Evolutionary conservation across 2,329 filamentous ascomycete genomes (phyloP).

Genomic region (Neonectria punicea): DNA sequence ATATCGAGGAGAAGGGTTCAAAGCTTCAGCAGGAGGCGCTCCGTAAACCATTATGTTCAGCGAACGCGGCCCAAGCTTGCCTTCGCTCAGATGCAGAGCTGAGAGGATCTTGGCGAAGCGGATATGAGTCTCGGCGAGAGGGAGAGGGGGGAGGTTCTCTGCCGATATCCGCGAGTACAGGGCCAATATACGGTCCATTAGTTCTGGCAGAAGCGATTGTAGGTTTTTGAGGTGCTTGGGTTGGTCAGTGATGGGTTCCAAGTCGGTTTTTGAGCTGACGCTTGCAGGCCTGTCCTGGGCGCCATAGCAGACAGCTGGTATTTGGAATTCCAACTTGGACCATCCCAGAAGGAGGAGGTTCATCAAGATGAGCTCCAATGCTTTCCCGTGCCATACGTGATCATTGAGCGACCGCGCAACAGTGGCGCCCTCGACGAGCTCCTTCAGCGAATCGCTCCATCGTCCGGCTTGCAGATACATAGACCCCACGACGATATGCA

Average conservation of each 20-base stretch:
- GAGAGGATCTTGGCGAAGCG: slow-evolving; percentile 77
- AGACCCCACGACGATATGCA: slow-evolving; percentile 82
- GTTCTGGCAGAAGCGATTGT: slow-evolving; percentile 73
- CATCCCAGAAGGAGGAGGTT: slow-evolving; percentile 86
- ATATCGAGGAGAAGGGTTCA: slow-evolving; percentile 66
- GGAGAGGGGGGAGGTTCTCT: slow-evolving; percentile 76
- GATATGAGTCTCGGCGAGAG: slow-evolving; percentile 78
- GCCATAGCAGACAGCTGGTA: slow-evolving; percentile 68
- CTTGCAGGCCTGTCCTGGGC: slow-evolving; percentile 58
- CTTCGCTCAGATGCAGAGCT: slow-evolving; percentile 72
- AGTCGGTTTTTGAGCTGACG: slow-evolving; percentile 47
- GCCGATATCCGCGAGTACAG: slow-evolving; percentile 77
- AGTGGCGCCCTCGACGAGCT: slow-evolving; percentile 82
- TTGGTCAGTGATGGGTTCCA: slow-evolving; percentile 53
- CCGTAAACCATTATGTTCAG: slow-evolving; percentile 75
- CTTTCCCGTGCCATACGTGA: slow-evolving; percentile 97
- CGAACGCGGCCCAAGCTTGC: slow-evolving; percentile 68
- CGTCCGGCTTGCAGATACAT: slow-evolving; percentile 89
- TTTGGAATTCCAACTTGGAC: slow-evolving; percentile 83
- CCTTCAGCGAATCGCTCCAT: slow-evolving; percentile 88
- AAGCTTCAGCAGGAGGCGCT: slow-evolving; percentile 60
- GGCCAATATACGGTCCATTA: slow-evolving; percentile 78
- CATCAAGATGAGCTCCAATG: slow-evolving; percentile 85
- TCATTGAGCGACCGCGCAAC: slow-evolving; percentile 84
- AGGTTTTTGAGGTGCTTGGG: slow-evolving; percentile 65